Percentiles rank a stretch among this genome's conserved stretches.
Conservation (phyloP, 345 rosid genomes). For the Populus simonii region DNA sequence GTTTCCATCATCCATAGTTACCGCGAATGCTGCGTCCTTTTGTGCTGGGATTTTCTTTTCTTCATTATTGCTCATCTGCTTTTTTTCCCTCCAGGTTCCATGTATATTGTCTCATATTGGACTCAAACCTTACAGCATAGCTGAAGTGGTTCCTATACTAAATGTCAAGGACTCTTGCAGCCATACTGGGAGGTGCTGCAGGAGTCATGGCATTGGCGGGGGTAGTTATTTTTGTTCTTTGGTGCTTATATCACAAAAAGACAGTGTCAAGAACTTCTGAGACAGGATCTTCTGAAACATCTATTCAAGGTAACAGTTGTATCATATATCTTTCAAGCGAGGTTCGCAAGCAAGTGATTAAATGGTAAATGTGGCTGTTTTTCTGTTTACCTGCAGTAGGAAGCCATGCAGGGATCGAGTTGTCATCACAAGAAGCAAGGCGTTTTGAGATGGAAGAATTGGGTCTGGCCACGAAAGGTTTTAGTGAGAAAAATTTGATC, state of each 20-base stretch:
- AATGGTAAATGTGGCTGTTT: conserved; percentile 7
- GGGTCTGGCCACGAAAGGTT: conserved; percentile 75
- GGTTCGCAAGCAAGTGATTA: not conserved
- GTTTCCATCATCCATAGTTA: not conserved
- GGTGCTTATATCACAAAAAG: conserved; percentile 53
- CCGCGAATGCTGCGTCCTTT: not conserved
- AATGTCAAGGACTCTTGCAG: conserved; percentile 88
- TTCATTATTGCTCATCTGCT: conserved; percentile 23
- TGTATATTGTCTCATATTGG: conserved; percentile 21
- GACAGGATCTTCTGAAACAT: conserved; percentile 78
- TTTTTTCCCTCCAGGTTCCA: conserved; percentile 45
- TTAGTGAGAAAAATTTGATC: conserved; percentile 64
- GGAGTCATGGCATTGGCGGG: conserved; percentile 86
- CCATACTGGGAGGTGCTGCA: conserved; percentile 84
- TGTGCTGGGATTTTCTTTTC: not conserved
- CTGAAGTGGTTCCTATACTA: conserved; percentile 56
- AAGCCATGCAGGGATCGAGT: conserved; percentile 68
- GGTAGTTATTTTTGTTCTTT: conserved; percentile 45
- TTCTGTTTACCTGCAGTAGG: conserved; percentile 39
- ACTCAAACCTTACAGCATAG: conserved; percentile 32
- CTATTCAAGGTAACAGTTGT: conserved; percentile 53
- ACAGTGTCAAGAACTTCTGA: conserved; percentile 69
- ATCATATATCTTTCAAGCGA: not conserved
- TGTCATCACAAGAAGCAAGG: conserved; percentile 70
- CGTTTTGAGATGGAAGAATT: conserved; percentile 81